A percentile compares a stretch with the other conserved stretches of the same genome.
Evolutionary conservation across 306 rosid species (phyloP).

Genomic region (Vachellia collinsii): DNA sequence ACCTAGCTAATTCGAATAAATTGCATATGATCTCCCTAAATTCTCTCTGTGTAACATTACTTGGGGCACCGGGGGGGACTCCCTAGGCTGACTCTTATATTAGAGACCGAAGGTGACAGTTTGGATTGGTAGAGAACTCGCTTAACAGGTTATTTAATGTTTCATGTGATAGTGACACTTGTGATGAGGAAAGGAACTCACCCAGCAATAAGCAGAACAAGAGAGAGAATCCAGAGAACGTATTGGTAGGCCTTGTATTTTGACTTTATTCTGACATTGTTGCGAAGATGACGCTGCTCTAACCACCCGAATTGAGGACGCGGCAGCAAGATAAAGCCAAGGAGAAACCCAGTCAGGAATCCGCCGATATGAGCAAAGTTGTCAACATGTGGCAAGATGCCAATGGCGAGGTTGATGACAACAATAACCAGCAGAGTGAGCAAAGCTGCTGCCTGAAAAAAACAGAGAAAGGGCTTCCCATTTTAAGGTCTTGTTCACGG

Average conservation of each 20-base stretch:
- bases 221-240: conserved; percentile 62
- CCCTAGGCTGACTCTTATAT: no score
- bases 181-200: conserved; percentile 36
- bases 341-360: conserved; percentile 70
- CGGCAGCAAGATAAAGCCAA: conserved; percentile 76
- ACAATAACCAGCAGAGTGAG: conserved; percentile 66
- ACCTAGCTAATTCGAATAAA: no score
- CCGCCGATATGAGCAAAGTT: conserved; percentile 94
- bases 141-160: neutral
- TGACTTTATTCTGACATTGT: conserved; percentile 53
- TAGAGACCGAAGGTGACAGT: no score
- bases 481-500: conserved; percentile 9
- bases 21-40: no score
- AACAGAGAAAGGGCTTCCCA: conserved; percentile 28
- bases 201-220: conserved; percentile 65
- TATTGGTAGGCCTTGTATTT: conserved; percentile 78
- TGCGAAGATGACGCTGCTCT: conserved; percentile 54
- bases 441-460: conserved; percentile 68
- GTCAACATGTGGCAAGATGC: conserved; percentile 80
- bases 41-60: no score
- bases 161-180: neutral
- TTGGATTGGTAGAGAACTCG: neutral
- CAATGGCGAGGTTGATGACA: conserved; percentile 75
- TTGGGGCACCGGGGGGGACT: no score
- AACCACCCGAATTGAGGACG: conserved; percentile 80